A percentile compares a stretch with the other conserved stretches of the same genome.
These are phyloP conservation scores for Citrullus mucosospermus DNA, from an alignment of 306 rosid species.

Conservation along the genomic window DNA sequence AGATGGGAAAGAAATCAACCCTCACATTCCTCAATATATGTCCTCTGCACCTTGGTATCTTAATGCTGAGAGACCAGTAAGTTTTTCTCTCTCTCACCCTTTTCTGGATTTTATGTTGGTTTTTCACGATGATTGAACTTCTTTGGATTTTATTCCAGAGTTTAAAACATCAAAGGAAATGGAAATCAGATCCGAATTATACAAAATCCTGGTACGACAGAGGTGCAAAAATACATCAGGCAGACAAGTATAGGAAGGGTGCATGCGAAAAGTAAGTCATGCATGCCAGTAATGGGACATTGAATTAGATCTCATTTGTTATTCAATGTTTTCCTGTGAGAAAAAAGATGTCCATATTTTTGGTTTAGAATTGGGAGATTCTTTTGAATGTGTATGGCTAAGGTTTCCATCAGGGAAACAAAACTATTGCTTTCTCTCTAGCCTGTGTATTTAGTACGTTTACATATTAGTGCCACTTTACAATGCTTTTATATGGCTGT, in stretches of 20 bases:
- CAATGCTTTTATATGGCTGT: background rate
- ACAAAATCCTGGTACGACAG: constrained; percentile 49
- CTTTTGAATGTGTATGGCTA: background rate
- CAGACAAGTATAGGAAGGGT: constrained; percentile 38
- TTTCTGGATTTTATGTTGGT: background rate
- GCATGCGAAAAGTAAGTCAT: constrained; percentile 50
- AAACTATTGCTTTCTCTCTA: background rate
- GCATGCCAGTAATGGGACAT: background rate
- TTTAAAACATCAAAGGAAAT: constrained; percentile 48
- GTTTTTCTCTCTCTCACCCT: constrained; percentile 1
- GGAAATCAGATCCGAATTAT: constrained; percentile 47
- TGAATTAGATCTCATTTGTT: background rate
- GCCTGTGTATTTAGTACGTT: background rate
- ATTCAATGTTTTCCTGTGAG: background rate
- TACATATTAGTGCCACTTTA: background rate
- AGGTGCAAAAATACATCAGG: constrained; percentile 39
- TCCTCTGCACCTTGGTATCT: constrained; percentile 61
- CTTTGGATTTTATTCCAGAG: constrained; percentile 19
- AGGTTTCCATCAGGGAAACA: background rate
- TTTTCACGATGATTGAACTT: background rate
- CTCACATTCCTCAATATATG: constrained; percentile 62
- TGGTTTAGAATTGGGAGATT: background rate
- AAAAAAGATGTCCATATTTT: background rate
- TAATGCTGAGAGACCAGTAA: constrained; percentile 41
- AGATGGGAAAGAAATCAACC: constrained; percentile 63